These are phyloP conservation scores for Penicillium digitatum DNA, from an alignment of 2,329 filamentous ascomycete species.

Conservation along the genomic window DNA sequence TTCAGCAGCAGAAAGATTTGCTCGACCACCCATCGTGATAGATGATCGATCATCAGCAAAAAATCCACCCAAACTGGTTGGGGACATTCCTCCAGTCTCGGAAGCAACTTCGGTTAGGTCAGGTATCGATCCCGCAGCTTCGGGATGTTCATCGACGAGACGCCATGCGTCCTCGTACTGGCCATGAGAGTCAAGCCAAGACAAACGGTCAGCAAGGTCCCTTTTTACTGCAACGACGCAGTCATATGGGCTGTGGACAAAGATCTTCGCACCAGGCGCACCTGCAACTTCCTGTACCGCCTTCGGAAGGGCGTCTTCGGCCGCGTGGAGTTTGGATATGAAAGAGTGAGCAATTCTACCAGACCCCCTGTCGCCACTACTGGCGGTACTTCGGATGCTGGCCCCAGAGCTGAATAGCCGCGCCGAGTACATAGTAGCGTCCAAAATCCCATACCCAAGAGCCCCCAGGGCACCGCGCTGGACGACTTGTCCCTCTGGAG, in stretches of 20 bases:
- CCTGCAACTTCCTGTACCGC: constrained; percentile 49
- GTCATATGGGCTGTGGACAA: constrained; percentile 94
- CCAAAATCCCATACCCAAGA: constrained; percentile 74
- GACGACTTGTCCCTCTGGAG: constrained; percentile 56
- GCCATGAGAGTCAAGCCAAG: constrained; percentile 77
- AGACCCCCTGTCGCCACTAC: constrained; percentile 56
- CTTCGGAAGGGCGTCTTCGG: constrained; percentile 35
- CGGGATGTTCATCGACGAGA: constrained; percentile 81
- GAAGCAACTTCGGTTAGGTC: constrained; percentile 37
- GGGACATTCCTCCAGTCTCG: constrained; percentile 33
- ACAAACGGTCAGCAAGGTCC: constrained; percentile 77
- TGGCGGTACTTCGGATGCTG: constrained; percentile 62
- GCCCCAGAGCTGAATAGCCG: constrained; percentile 82
- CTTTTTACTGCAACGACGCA: constrained; percentile 88
- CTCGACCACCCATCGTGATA: constrained; percentile 57
- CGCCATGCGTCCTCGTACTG: constrained; percentile 85
- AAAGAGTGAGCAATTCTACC: constrained; percentile 49
- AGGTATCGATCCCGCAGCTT: constrained; percentile 50
- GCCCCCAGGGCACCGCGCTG: constrained; percentile 73
- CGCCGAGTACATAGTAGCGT: constrained; percentile 81
- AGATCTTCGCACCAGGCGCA: constrained; percentile 69
- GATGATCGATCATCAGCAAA: constrained; percentile 67
- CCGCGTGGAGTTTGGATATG: constrained; percentile 52
- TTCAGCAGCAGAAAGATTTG: constrained; percentile 64
- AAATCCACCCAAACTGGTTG: constrained; percentile 59